phyloP scores from a whole-genome alignment of 2,329 filamentous ascomycete genomes.

The Trichoderma cornu-damae region DNA sequence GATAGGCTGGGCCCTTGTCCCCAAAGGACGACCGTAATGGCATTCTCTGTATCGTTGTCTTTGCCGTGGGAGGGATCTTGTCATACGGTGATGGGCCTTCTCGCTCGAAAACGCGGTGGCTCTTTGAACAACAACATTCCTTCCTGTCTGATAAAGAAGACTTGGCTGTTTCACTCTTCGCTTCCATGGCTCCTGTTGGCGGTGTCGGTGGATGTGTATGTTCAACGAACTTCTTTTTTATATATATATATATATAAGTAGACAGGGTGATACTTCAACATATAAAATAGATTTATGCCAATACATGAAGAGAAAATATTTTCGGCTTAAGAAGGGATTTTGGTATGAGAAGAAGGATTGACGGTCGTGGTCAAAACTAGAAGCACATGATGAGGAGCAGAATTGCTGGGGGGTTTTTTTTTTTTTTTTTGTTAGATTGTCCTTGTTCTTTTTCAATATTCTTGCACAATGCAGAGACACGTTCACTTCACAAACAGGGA shows the following conservation, averaged over 20 bases:
- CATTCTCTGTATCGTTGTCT: background rate
- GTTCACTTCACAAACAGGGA: no score
- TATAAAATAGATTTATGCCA: no score
- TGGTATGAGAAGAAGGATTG: no score
- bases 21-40: background rate
- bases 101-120: slow-evolving; percentile 1
- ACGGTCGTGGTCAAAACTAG: no score
- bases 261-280: background rate
- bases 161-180: background rate
- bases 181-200: background rate
- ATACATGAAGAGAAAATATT: no score
- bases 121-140: background rate
- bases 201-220: background rate
- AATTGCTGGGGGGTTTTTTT: no score
- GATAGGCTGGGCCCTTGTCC: background rate
- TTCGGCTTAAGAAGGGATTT: no score
- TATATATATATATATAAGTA: background rate
- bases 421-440: no score
- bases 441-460: no score
- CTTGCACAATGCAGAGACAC: no score
- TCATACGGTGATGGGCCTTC: background rate
- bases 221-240: background rate
- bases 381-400: no score
- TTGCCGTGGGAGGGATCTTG: background rate
- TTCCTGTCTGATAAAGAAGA: background rate